Conservation (phyloP, 371 early-diverging fungal genomes). For the Rhizopus arrhizus region DNA sequence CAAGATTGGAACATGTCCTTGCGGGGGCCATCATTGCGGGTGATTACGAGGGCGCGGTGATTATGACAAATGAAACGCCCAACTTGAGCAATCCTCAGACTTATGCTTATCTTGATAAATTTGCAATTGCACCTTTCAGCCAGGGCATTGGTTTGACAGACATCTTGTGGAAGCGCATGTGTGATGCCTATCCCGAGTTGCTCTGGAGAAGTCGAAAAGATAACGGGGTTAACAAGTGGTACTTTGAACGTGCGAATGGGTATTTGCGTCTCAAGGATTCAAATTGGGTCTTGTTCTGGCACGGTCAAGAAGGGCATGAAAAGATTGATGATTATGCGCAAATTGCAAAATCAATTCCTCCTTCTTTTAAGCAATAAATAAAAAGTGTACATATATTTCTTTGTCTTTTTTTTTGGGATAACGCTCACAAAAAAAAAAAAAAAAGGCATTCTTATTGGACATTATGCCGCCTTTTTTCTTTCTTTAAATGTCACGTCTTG, state of each 20-base stretch:
- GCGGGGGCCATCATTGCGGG: slow-evolving; percentile 81
- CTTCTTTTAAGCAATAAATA: slow-evolving; percentile 33
- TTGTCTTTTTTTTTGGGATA: too few relatives aligned
- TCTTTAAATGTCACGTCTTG: slow-evolving; percentile 20
- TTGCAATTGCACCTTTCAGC: slow-evolving; percentile 82
- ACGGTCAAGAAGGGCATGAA: slow-evolving; percentile 59
- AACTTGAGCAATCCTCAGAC: slow-evolving; percentile 6
- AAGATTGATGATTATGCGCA: slow-evolving; percentile 36
- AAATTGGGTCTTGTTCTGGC: slow-evolving; percentile 81
- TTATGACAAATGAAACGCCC: slow-evolving; percentile 39
- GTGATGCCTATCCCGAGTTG: slow-evolving; percentile 69
- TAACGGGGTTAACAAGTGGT: slow-evolving; percentile 95
- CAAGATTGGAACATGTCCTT: slow-evolving; percentile 59
- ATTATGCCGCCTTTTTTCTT: slow-evolving; percentile 8
- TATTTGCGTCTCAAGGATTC: slow-evolving; percentile 63
- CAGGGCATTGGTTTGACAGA: slow-evolving; percentile 95
- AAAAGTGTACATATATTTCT: too few relatives aligned
- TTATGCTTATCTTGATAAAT: slow-evolving; percentile 85
- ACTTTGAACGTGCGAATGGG: slow-evolving; percentile 87
- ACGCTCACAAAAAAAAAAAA: not conserved
- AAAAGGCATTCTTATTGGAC: not conserved
- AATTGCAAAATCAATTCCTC: slow-evolving; percentile 42
- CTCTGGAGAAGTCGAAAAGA: slow-evolving; percentile 87
- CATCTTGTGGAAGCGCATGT: slow-evolving; percentile 85
- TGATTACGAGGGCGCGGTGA: slow-evolving; percentile 70